These are phyloP conservation scores for Triglochin maritima DNA, from an alignment of 106 monocot species.

Conservation along the genomic window DNA sequence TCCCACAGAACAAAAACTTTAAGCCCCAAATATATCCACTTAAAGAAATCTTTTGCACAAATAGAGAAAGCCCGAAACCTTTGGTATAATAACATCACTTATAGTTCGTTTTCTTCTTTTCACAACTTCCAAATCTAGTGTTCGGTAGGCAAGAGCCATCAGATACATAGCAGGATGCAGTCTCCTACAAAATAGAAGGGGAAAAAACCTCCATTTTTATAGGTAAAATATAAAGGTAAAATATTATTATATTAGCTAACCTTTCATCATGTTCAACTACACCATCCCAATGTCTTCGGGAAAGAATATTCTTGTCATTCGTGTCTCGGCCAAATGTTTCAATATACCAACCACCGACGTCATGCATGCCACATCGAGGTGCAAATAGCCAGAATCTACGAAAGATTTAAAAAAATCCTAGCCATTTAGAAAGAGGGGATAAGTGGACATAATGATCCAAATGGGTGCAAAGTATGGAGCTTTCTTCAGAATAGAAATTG, in stretches of 20 bases:
- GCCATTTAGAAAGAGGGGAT: not conserved
- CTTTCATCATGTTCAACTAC: constrained; percentile 45
- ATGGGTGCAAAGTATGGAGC: not conserved
- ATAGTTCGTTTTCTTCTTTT: constrained; percentile 44
- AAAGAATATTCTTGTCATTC: constrained; percentile 55
- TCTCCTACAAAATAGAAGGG: constrained; percentile 41
- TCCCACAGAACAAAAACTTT: not conserved
- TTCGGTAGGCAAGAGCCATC: constrained; percentile 78
- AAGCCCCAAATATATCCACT: not conserved
- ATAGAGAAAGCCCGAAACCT: constrained; percentile 29
- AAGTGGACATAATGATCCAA: not conserved
- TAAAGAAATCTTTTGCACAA: constrained; percentile 57
- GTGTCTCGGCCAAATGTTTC: constrained; percentile 86
- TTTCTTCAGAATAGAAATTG: no score
- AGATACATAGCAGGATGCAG: constrained; percentile 95
- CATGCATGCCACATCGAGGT: constrained; percentile 85
- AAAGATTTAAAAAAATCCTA: not conserved
- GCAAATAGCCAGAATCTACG: constrained; percentile 94
- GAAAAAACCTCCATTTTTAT: not conserved
- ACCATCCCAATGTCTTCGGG: constrained; percentile 70
- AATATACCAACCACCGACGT: constrained; percentile 93
- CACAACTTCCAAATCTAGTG: constrained; percentile 73
- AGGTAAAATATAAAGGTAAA: not conserved
- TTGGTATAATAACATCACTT: constrained; percentile 30
- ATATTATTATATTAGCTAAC: constrained; percentile 24